These are phyloP conservation scores for Scutellaria barbata DNA, from an alignment of 257 asterid genomes.

Conservation along the genomic window DNA sequence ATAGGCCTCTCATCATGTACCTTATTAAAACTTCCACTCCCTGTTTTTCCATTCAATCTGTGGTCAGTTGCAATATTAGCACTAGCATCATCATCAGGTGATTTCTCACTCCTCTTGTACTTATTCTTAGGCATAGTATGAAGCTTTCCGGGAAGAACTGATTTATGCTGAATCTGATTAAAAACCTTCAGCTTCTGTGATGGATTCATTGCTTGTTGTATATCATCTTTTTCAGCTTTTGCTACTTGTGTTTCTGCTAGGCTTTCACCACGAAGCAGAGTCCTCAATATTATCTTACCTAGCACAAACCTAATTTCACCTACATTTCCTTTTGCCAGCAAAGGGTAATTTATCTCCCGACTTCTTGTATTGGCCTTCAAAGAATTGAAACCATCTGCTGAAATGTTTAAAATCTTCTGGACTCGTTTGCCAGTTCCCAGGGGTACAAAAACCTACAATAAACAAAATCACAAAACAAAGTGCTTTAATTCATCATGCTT, in stretches of 20 bases:
- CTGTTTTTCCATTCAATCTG: slow-evolving; percentile 21
- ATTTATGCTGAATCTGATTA: slow-evolving; percentile 8
- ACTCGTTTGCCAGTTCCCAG: slow-evolving; percentile 47
- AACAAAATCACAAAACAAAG: background rate
- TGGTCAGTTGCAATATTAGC: slow-evolving; percentile 18
- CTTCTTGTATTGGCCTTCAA: slow-evolving; percentile 30
- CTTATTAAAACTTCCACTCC: slow-evolving; percentile 11
- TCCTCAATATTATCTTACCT: slow-evolving; percentile 63
- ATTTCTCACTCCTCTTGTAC: slow-evolving; percentile 29
- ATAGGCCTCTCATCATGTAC: background rate
- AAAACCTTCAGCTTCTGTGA: background rate
- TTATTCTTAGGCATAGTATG: slow-evolving; percentile 14
- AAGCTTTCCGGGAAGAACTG: slow-evolving; percentile 16
- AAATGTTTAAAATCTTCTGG: slow-evolving; percentile 37
- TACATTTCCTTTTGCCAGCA: slow-evolving; percentile 48
- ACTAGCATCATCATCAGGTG: slow-evolving; percentile 33
- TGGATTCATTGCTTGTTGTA: slow-evolving; percentile 28
- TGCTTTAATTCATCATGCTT: slow-evolving; percentile 12
- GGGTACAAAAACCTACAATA: slow-evolving; percentile 67
- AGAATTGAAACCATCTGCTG: slow-evolving; percentile 39
- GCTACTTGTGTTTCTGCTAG: slow-evolving; percentile 29
- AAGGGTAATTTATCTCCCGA: slow-evolving; percentile 43
- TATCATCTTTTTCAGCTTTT: slow-evolving; percentile 30
- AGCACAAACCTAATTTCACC: slow-evolving; percentile 70
- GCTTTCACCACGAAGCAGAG: slow-evolving; percentile 44